Base-by-base conservation (phyloP, 1,139 yeast species). In the Ogataea hybrid region DNA sequence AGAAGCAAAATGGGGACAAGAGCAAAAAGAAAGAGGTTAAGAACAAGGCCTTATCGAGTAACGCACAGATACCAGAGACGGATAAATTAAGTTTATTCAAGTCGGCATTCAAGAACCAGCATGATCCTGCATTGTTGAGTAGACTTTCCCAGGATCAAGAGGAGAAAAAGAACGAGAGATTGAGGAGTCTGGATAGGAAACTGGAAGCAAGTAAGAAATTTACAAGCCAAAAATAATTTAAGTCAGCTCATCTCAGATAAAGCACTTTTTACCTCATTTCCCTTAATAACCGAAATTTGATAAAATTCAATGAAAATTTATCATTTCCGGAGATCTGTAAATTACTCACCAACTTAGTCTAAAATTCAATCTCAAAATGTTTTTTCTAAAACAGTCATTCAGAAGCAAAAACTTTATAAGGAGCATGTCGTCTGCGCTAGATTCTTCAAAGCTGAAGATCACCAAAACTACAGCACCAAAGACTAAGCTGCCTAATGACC, bases 361-460 rank as follows among this genome's bases (percentile, higher is more conserved):
- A 28, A 37, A 27, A 37, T 28, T 11, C n/a, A 11, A 32, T 21
- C 23, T 14, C 10, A 28, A 32, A 22, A 38, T 38, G 41, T 32
- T 31, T 32, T 27, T 38, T 17, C 17, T 32, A 9, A 38, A 33
- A 32, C 32, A 28, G 17, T 21, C 28, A 6, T 10, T 38, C 14
- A 33, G 25, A 25, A 23, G 15, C 22, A 35, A 12, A 15, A 16
- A 14, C 9, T 32, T 32, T 20, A 4, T 6, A 6, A 35, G 39
- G 25, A 35, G 15, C 20, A 40, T 38, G 41, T 32, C 37, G 3
- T 73, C 79, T 25, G 69, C 73, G 17, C 68, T 89, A 52, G 92
- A 86, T 56, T 77, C 95, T 10, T 70, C 86, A 22, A 84, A 81
- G 58, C 67, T 92, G 46, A 66, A 66, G 41, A 70, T 90, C 53